Conservation (phyloP, 129 eudicot genomes). For the Tagetes patula region DNA sequence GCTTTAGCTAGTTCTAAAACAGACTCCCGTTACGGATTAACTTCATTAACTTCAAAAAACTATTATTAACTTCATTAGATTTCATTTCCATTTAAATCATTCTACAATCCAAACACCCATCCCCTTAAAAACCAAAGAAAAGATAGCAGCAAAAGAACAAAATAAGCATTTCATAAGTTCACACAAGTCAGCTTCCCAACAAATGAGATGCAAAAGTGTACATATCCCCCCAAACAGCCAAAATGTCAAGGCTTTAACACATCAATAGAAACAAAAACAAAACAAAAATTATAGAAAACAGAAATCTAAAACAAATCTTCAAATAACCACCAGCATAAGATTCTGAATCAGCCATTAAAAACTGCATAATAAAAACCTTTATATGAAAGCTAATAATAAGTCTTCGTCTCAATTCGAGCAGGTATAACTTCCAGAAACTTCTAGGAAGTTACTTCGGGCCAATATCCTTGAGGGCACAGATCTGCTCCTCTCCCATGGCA, state of each 20-base stretch:
- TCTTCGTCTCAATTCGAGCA: neutral
- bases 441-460: slow-evolving; percentile 50
- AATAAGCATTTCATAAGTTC: slow-evolving; percentile 13
- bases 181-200: slow-evolving; percentile 9
- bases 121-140: too few relatives aligned
- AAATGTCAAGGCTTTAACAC: slow-evolving; percentile 1
- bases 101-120: too few relatives aligned
- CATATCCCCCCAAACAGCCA: slow-evolving; percentile 13
- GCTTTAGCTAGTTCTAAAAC: too few relatives aligned
- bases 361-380: slow-evolving; percentile 14
- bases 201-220: slow-evolving; percentile 22
- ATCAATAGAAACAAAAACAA: slow-evolving; percentile 3
- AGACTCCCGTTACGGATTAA: too few relatives aligned
- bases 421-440: neutral
- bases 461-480: slow-evolving; percentile 72
- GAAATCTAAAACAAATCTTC: slow-evolving; percentile 32
- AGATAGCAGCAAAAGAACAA: neutral
- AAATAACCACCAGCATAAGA: slow-evolving; percentile 18
- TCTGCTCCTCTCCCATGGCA: slow-evolving; percentile 91
- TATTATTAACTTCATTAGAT: too few relatives aligned
- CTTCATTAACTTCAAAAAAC: too few relatives aligned
- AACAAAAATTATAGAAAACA: slow-evolving; percentile 18
- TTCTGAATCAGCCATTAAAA: slow-evolving; percentile 15
- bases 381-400: slow-evolving; percentile 24
- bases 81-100: too few relatives aligned